A percentile compares a stretch with the other conserved stretches of the same genome.
These are phyloP conservation scores for Arachis stenosperma DNA, from an alignment of 306 rosid species.

Conservation along the genomic window DNA sequence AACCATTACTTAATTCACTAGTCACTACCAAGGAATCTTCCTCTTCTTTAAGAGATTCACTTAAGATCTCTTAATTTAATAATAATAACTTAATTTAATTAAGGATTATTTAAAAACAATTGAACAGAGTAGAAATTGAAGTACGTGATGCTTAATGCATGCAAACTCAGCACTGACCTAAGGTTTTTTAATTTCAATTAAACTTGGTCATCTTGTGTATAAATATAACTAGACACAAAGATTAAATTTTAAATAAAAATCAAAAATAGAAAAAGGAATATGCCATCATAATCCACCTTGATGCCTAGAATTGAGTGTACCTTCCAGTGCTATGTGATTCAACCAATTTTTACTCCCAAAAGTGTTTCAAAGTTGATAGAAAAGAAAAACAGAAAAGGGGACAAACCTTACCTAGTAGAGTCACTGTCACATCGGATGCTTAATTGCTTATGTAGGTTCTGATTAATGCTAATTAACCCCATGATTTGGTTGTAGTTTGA, in stretches of 20 bases:
- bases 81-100: neutral
- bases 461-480: neutral
- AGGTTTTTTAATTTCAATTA: constrained; percentile 8
- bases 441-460: neutral
- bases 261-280: neutral
- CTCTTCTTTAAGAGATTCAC: constrained; percentile 12
- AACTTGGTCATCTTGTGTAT: neutral
- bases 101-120: constrained; percentile 21
- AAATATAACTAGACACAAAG: neutral
- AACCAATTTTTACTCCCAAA: constrained; percentile 18
- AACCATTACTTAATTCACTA: constrained; percentile 30
- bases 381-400: neutral
- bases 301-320: constrained; percentile 23
- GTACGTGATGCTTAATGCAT: constrained; percentile 15
- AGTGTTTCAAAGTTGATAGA: neutral
- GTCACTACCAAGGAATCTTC: constrained; percentile 20
- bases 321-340: constrained; percentile 16
- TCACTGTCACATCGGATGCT: neutral
- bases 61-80: neutral
- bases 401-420: constrained; percentile 18
- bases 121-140: neutral
- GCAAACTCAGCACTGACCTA: neutral
- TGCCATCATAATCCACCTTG: neutral
- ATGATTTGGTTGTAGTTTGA: constrained; percentile 10
- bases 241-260: neutral